These are phyloP conservation scores for Grosmannia huntii DNA, from an alignment of 2,329 filamentous ascomycete species.

Conservation along the genomic window DNA sequence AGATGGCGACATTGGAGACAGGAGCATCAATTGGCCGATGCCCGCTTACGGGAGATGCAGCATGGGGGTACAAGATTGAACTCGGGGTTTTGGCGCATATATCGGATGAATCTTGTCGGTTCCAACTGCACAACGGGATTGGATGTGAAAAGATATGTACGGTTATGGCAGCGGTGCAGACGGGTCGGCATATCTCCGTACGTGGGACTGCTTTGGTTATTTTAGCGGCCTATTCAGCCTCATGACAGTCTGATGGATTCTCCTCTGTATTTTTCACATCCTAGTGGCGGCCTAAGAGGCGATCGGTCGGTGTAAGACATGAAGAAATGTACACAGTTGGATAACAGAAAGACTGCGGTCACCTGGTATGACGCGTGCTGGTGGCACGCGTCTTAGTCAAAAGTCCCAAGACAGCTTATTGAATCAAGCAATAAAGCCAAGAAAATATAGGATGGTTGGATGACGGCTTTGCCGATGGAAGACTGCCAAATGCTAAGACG, in stretches of 20 bases:
- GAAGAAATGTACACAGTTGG: too few relatives aligned
- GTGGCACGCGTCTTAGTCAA: too few relatives aligned
- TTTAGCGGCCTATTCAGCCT: neutral
- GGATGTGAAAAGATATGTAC: too few relatives aligned
- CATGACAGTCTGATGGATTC: neutral
- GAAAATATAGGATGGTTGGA: neutral
- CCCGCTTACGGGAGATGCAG: neutral
- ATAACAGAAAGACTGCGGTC: too few relatives aligned
- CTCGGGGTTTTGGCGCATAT: neutral
- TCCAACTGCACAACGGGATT: neutral
- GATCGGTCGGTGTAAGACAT: neutral
- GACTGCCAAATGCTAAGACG: neutral
- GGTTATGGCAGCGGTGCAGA: too few relatives aligned
- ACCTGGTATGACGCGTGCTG: too few relatives aligned
- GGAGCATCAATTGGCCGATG: neutral
- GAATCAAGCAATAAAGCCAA: neutral
- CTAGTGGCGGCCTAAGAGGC: neutral
- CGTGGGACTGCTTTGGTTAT: too few relatives aligned
- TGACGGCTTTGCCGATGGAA: neutral
- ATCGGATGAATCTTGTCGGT: neutral
- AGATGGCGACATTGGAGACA: neutral
- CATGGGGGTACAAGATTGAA: neutral
- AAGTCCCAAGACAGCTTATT: neutral
- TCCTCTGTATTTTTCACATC: neutral
- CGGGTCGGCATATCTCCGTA: too few relatives aligned